These are phyloP conservation scores for Angomonas ambiguus DNA, from an alignment of 208 protist species.

Conservation along the genomic window DNA sequence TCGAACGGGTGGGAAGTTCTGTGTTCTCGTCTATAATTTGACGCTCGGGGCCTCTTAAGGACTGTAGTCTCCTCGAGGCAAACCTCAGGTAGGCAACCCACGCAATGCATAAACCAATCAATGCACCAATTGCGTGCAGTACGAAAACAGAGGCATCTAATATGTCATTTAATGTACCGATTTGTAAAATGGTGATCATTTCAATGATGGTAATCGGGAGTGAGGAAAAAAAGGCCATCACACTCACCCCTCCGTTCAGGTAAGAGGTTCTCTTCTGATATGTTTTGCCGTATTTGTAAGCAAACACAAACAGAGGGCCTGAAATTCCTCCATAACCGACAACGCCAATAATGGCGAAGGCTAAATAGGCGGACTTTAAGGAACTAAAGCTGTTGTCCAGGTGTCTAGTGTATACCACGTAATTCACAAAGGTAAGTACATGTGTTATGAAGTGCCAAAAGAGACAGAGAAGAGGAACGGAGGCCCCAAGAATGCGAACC, in stretches of 20 bases:
- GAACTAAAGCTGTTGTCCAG: not conserved
- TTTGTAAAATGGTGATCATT: not conserved
- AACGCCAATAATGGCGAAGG: constrained; percentile 55
- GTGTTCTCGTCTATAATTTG: constrained; percentile 44
- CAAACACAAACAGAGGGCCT: constrained; percentile 69
- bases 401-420: constrained; percentile 36
- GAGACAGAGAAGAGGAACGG: constrained; percentile 56
- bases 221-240: constrained; percentile 64
- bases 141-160: constrained; percentile 56
- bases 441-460: constrained; percentile 58
- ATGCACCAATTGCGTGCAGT: constrained; percentile 31
- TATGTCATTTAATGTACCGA: constrained; percentile 14
- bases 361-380: constrained; percentile 34
- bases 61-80: constrained; percentile 31
- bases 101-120: constrained; percentile 30
- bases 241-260: constrained; percentile 37
- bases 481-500: constrained; percentile 56
- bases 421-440: constrained; percentile 48
- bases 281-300: constrained; percentile 77
- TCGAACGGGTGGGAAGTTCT: constrained; percentile 17
- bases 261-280: constrained; percentile 19
- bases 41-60: constrained; percentile 50
- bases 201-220: constrained; percentile 20
- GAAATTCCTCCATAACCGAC: constrained; percentile 31
- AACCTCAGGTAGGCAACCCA: constrained; percentile 74